These are phyloP conservation scores for Hanseniaspora vineae DNA, from an alignment of 805 yeast genomes.

Conservation along the genomic window DNA sequence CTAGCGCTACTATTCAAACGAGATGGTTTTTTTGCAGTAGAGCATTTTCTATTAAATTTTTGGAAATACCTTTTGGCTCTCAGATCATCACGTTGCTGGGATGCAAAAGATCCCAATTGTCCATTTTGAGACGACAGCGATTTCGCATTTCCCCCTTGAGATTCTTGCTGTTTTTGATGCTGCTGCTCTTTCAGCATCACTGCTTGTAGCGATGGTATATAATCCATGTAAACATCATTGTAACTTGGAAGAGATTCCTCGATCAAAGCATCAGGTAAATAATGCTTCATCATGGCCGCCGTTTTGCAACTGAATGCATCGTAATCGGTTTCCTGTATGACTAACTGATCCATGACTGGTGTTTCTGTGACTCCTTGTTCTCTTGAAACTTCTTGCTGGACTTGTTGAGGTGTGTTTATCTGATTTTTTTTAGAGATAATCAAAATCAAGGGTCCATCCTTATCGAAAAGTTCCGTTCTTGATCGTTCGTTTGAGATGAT, in stretches of 20 bases:
- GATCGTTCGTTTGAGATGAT: too few species aligned
- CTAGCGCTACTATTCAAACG: neutral
- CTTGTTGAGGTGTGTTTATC: too few species aligned
- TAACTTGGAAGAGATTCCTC: slow-evolving; percentile 8
- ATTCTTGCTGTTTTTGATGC: slow-evolving; percentile 11
- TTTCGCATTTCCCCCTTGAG: slow-evolving; percentile 1
- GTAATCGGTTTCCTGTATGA: slow-evolving; percentile 37
- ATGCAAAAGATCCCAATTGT: too few species aligned
- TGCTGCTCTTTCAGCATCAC: slow-evolving; percentile 11
- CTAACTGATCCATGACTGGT: neutral
- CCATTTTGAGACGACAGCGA: too few species aligned
- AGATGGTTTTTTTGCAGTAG: neutral
- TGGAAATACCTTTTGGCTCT: neutral
- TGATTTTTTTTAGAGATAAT: too few species aligned
- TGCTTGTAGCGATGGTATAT: slow-evolving; percentile 11
- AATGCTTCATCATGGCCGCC: slow-evolving; percentile 37
- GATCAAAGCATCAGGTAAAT: slow-evolving; percentile 32
- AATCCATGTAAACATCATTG: slow-evolving; percentile 13
- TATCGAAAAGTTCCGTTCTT: too few species aligned
- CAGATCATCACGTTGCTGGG: neutral
- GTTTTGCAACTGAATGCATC: slow-evolving; percentile 59
- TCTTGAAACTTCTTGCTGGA: too few species aligned
- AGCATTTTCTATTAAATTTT: neutral
- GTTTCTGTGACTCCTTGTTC: too few species aligned
- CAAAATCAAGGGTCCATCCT: too few species aligned